Evolutionary conservation across 306 rosid genomes (phyloP).

Genomic region (Prunus dulcis): DNA sequence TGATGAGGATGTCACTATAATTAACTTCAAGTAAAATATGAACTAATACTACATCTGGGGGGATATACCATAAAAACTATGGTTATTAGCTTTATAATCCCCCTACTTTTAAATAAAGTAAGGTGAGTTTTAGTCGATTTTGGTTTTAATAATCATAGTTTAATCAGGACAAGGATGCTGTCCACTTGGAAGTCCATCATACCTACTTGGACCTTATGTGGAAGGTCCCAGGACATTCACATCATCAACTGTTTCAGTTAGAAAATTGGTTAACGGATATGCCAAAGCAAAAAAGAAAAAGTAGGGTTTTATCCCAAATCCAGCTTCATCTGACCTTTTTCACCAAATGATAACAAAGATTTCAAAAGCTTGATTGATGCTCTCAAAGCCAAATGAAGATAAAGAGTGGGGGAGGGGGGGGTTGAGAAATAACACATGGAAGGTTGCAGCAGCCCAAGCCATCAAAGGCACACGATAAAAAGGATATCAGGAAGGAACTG

Average conservation of each 20-base stretch:
- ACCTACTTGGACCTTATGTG: slow-evolving; percentile 60
- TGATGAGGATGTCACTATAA: background rate
- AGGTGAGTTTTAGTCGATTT: background rate
- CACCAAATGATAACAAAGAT: slow-evolving; percentile 8
- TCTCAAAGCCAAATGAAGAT: slow-evolving; percentile 21
- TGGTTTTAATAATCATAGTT: slow-evolving; percentile 5
- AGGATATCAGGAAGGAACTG: background rate
- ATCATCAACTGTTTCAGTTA: slow-evolving; percentile 67
- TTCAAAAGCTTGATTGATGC: background rate
- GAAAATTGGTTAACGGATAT: slow-evolving; percentile 31
- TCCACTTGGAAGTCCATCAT: slow-evolving; percentile 57
- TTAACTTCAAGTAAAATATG: background rate
- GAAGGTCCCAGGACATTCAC: slow-evolving; percentile 64
- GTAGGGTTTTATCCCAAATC: slow-evolving; percentile 32
- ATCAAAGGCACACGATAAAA: slow-evolving; percentile 10
- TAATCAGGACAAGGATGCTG: slow-evolving; percentile 31
- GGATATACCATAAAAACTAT: background rate
- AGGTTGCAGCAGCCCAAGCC: background rate
- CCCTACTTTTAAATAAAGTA: background rate
- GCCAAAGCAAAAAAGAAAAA: slow-evolving; percentile 27
- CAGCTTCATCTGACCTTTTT: slow-evolving; percentile 23
- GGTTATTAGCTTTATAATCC: background rate
- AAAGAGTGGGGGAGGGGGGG: background rate
- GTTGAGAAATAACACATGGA: slow-evolving; percentile 1
- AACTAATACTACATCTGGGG: background rate